phyloP scores from a whole-genome alignment of 371 early-diverging fungal genomes.

The Thermomucor indicae-seudaticae region DNA sequence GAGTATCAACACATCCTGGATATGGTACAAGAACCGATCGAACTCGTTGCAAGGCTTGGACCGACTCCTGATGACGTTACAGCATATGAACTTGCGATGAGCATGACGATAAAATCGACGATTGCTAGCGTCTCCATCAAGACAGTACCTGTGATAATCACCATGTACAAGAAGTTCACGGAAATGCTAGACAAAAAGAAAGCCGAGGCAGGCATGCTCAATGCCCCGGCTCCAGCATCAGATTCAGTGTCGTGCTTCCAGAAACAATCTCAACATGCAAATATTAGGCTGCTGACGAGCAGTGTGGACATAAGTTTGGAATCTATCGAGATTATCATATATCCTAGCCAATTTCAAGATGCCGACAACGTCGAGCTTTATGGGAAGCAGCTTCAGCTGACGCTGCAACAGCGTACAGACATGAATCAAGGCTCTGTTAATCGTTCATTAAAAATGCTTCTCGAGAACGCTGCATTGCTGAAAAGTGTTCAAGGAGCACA shows the following conservation, averaged over 20 bases:
- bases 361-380: conserved; percentile 63
- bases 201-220: conserved; percentile 24
- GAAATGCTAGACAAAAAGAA: conserved; percentile 60
- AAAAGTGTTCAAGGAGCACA: conserved; percentile 42
- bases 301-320: conserved; percentile 4
- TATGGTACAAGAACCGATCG: conserved; percentile 32
- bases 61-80: conserved; percentile 19
- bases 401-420: conserved; percentile 12
- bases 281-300: neutral
- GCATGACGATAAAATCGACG: conserved; percentile 18
- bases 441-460: conserved; percentile 23
- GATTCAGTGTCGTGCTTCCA: neutral
- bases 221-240: neutral
- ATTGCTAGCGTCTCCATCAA: conserved; percentile 49
- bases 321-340: conserved; percentile 46
- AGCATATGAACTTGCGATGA: conserved; percentile 8
- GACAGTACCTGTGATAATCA: conserved; percentile 62
- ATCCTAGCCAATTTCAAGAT: conserved; percentile 70
- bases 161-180: conserved; percentile 47
- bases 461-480: conserved; percentile 33
- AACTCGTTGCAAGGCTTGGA: conserved; percentile 14
- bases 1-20: conserved; percentile 69
- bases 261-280: neutral
- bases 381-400: conserved; percentile 23
- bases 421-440: no score